Base-by-base conservation (phyloP, 2,329 filamentous ascomycete genomes). In the Nigrospora oryzae region DNA sequence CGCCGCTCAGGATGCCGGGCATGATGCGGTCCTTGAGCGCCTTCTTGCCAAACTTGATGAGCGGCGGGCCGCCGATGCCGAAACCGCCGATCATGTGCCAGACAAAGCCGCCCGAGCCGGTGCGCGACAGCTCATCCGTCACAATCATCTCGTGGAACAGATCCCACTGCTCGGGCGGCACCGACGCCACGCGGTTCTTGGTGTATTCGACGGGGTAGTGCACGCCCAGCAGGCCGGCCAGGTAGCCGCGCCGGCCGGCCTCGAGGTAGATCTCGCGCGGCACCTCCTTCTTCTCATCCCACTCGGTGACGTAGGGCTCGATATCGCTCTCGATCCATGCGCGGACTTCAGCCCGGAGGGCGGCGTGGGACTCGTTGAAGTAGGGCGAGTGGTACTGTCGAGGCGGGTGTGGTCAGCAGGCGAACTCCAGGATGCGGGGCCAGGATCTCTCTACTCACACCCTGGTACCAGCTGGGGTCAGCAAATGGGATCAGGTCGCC, bases 1-100 rank as follows among this genome's bases (percentile, higher is more conserved):
- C 89, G 51, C 93, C 93, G 50, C 79, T 81, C 46, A 98, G 70
- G 52, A 98, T 90, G 13, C 81, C 89, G 0, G 93, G 93, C 44
- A 95, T 68, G 60, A 98, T 89, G 45, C 91, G 83, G 57, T 97
- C 81, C 51, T 94, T 81, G 45, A 97, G 76, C 36, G 78, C 71
- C 72, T 91, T 85, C 71, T 86, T 86, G 59, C 89, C 93, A 59
- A 94, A 94, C 74, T 95, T 95, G 66, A 95, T 79, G 19, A 97
- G 65, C 3, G 93, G 93, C 33, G 93, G 93, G 57, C 86, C 86
- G 47, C 93, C 93, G 54, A 98, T 98, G 44, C 89, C 91, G 62
- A 88, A 96, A n/a, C 93, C 93, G 55, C 91, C 93, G 51, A 97
- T 84, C 57, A 97, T 72, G 66, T 95, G 95, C 93, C 93, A 97